These are phyloP conservation scores for Ustilago crameri DNA, from an alignment of 1,284 basidiomycete species.

Conservation along the genomic window DNA sequence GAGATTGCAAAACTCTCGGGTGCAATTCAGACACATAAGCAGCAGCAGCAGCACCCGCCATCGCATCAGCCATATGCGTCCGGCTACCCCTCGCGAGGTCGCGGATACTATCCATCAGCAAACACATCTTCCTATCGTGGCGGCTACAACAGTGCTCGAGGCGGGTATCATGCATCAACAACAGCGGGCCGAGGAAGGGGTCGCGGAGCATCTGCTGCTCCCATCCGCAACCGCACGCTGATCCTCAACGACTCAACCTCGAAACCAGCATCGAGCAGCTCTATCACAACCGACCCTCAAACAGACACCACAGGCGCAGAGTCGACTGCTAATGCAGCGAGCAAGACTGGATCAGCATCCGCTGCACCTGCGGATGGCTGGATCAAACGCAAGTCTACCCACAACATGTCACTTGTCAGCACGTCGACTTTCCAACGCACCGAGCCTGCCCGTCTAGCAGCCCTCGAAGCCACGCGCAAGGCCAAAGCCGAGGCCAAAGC, in stretches of 20 bases:
- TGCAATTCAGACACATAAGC: slow-evolving; percentile 56
- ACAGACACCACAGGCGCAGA: neutral
- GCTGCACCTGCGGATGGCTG: slow-evolving; percentile 32
- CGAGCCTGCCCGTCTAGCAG: slow-evolving; percentile 58
- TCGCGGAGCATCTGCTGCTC: slow-evolving; percentile 16
- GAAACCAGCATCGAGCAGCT: neutral
- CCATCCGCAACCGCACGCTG: slow-evolving; percentile 45
- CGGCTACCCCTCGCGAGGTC: slow-evolving; percentile 15
- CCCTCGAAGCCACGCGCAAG: slow-evolving; percentile 49
- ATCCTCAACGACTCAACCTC: slow-evolving; percentile 39
- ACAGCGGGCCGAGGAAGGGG: slow-evolving; percentile 25
- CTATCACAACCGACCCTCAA: no score
- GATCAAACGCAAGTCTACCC: slow-evolving; percentile 60
- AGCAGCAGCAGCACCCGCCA: slow-evolving; percentile 18
- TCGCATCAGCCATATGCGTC: slow-evolving; percentile 9
- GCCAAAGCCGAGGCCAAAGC: slow-evolving; percentile 36
- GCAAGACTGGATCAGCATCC: neutral
- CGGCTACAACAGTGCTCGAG: slow-evolving; percentile 12
- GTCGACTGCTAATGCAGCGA: neutral
- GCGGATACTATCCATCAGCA: slow-evolving; percentile 11
- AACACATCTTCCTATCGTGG: slow-evolving; percentile 19
- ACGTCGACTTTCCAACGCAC: slow-evolving; percentile 54
- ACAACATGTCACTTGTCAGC: slow-evolving; percentile 63
- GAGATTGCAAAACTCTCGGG: slow-evolving; percentile 63
- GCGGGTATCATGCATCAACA: slow-evolving; percentile 8